Evolutionary conservation across 148 eudicot species (phyloP).

Genomic region (Beta vulgaris): DNA sequence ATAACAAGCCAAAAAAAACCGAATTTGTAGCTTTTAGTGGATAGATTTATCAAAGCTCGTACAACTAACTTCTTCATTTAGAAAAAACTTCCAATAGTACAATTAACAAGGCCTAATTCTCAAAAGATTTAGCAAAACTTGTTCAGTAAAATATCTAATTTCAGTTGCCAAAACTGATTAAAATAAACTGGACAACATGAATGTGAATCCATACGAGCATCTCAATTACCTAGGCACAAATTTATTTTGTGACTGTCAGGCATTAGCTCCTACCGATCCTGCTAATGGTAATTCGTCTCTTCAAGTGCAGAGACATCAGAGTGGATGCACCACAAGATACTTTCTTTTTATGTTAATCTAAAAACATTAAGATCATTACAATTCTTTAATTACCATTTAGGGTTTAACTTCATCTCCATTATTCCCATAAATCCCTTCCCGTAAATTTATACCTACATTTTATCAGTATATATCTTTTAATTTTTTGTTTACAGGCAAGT

Average conservation of each 20-base stretch:
- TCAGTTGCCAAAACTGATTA: background rate
- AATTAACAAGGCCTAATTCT: background rate
- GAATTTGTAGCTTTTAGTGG: background rate
- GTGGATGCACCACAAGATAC: background rate
- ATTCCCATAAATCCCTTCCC: too few species aligned
- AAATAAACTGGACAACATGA: background rate
- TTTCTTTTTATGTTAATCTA: too few species aligned
- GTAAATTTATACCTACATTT: too few species aligned
- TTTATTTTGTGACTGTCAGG: background rate
- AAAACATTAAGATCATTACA: too few species aligned
- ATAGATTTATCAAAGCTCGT: background rate
- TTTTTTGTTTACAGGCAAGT: too few species aligned
- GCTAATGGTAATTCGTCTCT: background rate
- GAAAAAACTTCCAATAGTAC: background rate
- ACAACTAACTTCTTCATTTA: background rate
- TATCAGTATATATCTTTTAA: too few species aligned
- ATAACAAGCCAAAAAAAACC: slow-evolving; percentile 9
- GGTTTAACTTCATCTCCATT: too few species aligned
- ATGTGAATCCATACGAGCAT: background rate
- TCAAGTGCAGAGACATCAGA: background rate
- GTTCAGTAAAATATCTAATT: background rate
- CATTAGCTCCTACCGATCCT: background rate
- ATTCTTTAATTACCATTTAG: too few species aligned
- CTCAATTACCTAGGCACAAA: background rate
- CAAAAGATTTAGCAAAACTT: background rate